Evolutionary conservation across 176 grass and related monocot genomes (phyloP).

Genomic region (Chloris gayana): DNA sequence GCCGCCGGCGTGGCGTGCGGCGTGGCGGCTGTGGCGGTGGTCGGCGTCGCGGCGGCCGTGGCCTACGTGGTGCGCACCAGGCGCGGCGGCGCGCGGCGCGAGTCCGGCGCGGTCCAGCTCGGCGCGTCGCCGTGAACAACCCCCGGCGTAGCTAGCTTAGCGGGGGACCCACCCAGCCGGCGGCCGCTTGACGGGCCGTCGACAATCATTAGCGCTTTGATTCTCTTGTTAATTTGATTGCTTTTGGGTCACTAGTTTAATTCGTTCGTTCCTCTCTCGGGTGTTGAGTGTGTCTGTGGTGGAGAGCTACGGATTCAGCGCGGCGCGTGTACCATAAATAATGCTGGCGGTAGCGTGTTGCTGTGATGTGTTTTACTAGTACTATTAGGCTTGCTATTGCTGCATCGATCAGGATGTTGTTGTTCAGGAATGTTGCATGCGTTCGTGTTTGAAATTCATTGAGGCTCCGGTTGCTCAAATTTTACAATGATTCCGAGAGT

Average conservation of each 20-base stretch:
- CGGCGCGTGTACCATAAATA: constrained; percentile 50
- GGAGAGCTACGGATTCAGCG: neutral
- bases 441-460: neutral
- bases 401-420: neutral
- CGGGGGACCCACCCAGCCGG: neutral
- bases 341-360: constrained; percentile 22
- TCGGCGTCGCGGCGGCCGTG: constrained; percentile 42
- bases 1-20: constrained; percentile 56
- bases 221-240: neutral
- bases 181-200: neutral
- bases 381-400: neutral
- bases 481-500: neutral
- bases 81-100: constrained; percentile 35
- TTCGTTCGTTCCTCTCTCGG: constrained; percentile 7
- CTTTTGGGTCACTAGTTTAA: constrained; percentile 22
- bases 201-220: constrained; percentile 33
- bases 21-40: constrained; percentile 47
- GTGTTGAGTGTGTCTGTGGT: neutral
- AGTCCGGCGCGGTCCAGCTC: constrained; percentile 35
- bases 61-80: constrained; percentile 54
- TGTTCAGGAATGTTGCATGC: neutral
- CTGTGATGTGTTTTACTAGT: constrained; percentile 2
- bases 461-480: neutral
- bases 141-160: neutral
- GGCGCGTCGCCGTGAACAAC: constrained; percentile 31